Evolutionary conservation across 768 basidiomycete genomes (phyloP).

Genomic region (Hemileccinum impolitum): DNA sequence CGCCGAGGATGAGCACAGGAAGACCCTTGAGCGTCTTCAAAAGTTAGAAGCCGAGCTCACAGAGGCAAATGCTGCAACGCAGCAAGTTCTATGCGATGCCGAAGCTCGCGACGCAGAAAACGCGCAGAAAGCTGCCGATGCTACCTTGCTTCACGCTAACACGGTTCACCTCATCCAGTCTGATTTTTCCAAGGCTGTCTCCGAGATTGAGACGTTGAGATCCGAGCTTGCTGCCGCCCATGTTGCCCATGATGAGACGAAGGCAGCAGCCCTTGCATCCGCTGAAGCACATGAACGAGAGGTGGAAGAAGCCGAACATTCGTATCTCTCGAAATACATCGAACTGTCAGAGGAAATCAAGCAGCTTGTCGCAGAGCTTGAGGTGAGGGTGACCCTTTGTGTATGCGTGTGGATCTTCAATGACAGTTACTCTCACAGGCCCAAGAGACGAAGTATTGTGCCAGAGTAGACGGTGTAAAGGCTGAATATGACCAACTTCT

Average conservation of each 20-base stretch:
- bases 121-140: slow-evolving; percentile 36
- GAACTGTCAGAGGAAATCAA: slow-evolving; percentile 55
- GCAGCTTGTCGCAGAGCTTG: slow-evolving; percentile 56
- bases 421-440: slow-evolving; percentile 38
- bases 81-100: slow-evolving; percentile 46
- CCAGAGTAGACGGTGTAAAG: slow-evolving; percentile 63
- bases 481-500: slow-evolving; percentile 60
- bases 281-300: slow-evolving; percentile 45
- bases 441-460: slow-evolving; percentile 66
- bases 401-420: background rate
- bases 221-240: slow-evolving; percentile 44
- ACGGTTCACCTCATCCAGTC: slow-evolving; percentile 44
- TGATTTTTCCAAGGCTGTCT: slow-evolving; percentile 42
- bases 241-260: slow-evolving; percentile 47
- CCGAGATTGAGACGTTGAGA: slow-evolving; percentile 45
- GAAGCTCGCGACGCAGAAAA: slow-evolving; percentile 47
- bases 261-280: slow-evolving; percentile 41
- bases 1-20: slow-evolving; percentile 55
- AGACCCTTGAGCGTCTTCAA: slow-evolving; percentile 44
- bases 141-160: slow-evolving; percentile 41
- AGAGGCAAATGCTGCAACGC: slow-evolving; percentile 44
- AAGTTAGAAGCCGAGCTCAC: slow-evolving; percentile 52
- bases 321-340: slow-evolving; percentile 45
- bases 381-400: slow-evolving; percentile 42
- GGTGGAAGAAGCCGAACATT: slow-evolving; percentile 52